phyloP scores from a whole-genome alignment of 2,329 filamentous ascomycete species.

The Aureobasidium lini region DNA sequence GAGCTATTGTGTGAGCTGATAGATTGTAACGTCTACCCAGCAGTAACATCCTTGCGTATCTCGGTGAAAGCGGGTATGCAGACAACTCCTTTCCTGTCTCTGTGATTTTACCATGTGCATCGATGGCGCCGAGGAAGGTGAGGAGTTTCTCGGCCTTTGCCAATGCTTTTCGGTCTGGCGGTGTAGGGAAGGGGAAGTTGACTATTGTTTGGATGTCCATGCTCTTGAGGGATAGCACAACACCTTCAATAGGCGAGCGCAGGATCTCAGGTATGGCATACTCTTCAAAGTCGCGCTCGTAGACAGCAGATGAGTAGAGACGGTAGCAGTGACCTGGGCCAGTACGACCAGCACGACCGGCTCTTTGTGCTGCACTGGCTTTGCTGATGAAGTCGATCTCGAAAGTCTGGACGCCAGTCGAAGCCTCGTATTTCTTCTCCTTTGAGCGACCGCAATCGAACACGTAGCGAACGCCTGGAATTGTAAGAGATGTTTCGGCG shows the following conservation, averaged over 20 bases:
- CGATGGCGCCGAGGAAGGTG: slow-evolving; percentile 73
- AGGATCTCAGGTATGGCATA: slow-evolving; percentile 85
- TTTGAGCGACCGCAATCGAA: slow-evolving; percentile 92
- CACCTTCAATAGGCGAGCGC: slow-evolving; percentile 79
- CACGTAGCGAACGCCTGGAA: slow-evolving; percentile 89
- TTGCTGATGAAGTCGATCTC: slow-evolving; percentile 97
- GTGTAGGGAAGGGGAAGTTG: slow-evolving; percentile 94
- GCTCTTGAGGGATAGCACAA: slow-evolving; percentile 87
- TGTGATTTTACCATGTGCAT: slow-evolving; percentile 63
- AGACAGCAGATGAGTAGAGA: slow-evolving; percentile 89
- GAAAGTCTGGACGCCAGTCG: slow-evolving; percentile 89
- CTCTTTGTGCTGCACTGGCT: slow-evolving; percentile 83
- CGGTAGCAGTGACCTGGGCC: slow-evolving; percentile 94
- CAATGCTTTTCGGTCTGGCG: slow-evolving; percentile 69
- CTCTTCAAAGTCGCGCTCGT: slow-evolving; percentile 77
- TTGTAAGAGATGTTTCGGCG: slow-evolving; percentile 93
- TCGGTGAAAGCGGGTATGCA: slow-evolving; percentile 80
- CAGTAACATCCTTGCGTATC: slow-evolving; percentile 86
- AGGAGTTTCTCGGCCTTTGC: slow-evolving; percentile 80
- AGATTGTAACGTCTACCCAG: slow-evolving; percentile 78
- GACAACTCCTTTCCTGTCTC: slow-evolving; percentile 74
- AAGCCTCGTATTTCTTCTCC: slow-evolving; percentile 79
- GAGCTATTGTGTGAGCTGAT: slow-evolving; percentile 74
- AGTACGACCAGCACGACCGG: slow-evolving; percentile 90
- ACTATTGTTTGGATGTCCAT: slow-evolving; percentile 87